Evolutionary conservation across 306 rosid genomes (phyloP).

Genomic region (Acacia confusa): DNA sequence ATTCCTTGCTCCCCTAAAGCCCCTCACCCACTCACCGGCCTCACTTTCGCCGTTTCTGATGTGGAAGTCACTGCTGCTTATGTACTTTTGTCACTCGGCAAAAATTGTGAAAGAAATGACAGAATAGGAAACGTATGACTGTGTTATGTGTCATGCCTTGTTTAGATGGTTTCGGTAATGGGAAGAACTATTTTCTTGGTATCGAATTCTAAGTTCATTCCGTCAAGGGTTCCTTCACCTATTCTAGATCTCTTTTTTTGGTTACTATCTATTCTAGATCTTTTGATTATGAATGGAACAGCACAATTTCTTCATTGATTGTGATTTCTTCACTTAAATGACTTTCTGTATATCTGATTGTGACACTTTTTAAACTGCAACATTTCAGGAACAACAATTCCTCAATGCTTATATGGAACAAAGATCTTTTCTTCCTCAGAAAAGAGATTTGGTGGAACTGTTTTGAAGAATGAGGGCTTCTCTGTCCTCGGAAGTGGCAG

Average conservation of each 20-base stretch:
- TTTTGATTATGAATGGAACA: neutral
- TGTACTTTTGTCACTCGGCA: neutral
- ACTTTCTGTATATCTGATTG: neutral
- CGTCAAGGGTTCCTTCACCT: neutral
- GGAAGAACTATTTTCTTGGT: neutral
- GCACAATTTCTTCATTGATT: neutral
- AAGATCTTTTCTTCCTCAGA: slow-evolving; percentile 34
- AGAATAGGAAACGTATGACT: neutral
- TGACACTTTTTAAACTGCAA: neutral
- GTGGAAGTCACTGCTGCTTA: slow-evolving; percentile 43
- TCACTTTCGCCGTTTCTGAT: slow-evolving; percentile 87
- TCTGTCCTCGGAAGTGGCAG: slow-evolving; percentile 43
- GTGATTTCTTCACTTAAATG: slow-evolving; percentile 15
- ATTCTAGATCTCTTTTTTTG: too few species aligned
- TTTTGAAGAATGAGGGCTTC: slow-evolving; percentile 31
- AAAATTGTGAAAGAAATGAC: neutral
- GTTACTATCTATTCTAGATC: too few species aligned
- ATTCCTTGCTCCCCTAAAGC: slow-evolving; percentile 98
- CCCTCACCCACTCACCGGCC: slow-evolving; percentile 85
- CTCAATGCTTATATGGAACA: slow-evolving; percentile 42
- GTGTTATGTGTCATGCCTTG: neutral
- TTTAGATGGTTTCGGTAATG: neutral
- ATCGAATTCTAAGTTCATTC: neutral
- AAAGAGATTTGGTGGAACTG: slow-evolving; percentile 28
- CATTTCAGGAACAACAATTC: slow-evolving; percentile 43